Conservation (phyloP, 148 eudicot genomes). For the Vaccinium myrtillus region DNA sequence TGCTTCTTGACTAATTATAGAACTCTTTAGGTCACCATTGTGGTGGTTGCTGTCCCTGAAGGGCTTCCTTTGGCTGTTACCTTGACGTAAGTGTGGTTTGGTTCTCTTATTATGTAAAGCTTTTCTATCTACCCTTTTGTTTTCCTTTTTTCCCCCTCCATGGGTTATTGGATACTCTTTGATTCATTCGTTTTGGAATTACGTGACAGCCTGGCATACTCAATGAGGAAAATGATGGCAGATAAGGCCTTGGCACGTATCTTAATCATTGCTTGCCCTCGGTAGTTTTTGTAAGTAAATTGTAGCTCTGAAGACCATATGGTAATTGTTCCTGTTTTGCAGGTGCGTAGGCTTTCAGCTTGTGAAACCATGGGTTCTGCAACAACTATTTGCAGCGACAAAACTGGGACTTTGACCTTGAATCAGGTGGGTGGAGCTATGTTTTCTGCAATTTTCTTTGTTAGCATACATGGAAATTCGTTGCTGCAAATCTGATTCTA, state of each 20-base stretch:
- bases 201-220: conserved; percentile 77
- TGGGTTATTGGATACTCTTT: background rate
- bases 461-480: background rate
- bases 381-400: conserved; percentile 95
- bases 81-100: conserved; percentile 60
- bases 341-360: conserved; percentile 97
- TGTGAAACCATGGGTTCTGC: conserved; percentile 99
- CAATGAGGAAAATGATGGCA: conserved; percentile 99
- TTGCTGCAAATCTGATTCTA: background rate
- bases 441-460: background rate
- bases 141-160: background rate
- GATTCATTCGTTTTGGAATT: conserved; percentile 8
- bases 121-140: background rate
- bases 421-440: conserved; percentile 54
- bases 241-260: conserved; percentile 83
- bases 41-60: conserved; percentile 98
- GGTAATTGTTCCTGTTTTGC: conserved; percentile 14
- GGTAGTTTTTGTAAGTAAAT: background rate
- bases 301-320: background rate
- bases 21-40: conserved; percentile 77
- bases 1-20: conserved; percentile 20
- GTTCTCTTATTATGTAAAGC: background rate
- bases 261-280: conserved; percentile 9
- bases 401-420: conserved; percentile 93
- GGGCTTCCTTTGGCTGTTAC: conserved; percentile 96